phyloP scores from a whole-genome alignment of 495 filamentous ascomycete species.

The Cryomyces minteri region DNA sequence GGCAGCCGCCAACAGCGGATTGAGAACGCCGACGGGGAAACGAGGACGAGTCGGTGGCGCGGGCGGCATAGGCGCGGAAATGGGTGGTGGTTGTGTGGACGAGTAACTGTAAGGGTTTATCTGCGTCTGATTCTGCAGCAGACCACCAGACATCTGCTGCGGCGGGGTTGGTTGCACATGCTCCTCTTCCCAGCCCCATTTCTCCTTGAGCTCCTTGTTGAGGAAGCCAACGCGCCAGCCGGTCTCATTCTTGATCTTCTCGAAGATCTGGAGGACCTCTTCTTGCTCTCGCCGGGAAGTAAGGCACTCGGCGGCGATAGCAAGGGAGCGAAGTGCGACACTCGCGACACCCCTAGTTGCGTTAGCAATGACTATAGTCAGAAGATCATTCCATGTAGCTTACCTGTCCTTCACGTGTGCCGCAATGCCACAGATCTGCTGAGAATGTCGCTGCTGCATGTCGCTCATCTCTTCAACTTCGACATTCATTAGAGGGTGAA shows the following conservation, averaged over 20 bases:
- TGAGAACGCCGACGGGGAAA: constrained; percentile 32
- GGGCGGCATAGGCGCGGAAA: constrained; percentile 10
- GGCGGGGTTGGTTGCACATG: constrained; percentile 11
- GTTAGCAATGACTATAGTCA: constrained; percentile 3
- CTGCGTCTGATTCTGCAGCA: constrained; percentile 2
- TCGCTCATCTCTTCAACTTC: constrained; percentile 48
- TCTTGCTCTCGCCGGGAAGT: constrained; percentile 53
- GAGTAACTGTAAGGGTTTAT: not conserved
- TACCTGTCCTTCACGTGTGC: constrained; percentile 65
- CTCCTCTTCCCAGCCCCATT: constrained; percentile 58
- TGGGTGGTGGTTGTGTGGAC: not conserved
- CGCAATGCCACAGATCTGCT: constrained; percentile 72
- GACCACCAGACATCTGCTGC: constrained; percentile 5
- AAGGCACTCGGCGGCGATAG: constrained; percentile 61
- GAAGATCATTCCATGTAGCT: constrained; percentile 3
- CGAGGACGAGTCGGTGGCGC: constrained; percentile 6
- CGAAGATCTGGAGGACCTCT: constrained; percentile 63
- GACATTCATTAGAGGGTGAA: constrained; percentile 41
- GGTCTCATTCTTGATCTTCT: constrained; percentile 53
- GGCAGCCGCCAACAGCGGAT: constrained; percentile 44
- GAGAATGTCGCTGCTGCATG: constrained; percentile 50
- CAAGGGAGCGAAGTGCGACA: constrained; percentile 60
- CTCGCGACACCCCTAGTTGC: constrained; percentile 44
- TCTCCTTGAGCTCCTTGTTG: constrained; percentile 45
- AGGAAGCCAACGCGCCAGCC: constrained; percentile 60